phyloP scores from a whole-genome alignment of 169 alveolate genomes.

The Plasmodium blacklocki region DNA sequence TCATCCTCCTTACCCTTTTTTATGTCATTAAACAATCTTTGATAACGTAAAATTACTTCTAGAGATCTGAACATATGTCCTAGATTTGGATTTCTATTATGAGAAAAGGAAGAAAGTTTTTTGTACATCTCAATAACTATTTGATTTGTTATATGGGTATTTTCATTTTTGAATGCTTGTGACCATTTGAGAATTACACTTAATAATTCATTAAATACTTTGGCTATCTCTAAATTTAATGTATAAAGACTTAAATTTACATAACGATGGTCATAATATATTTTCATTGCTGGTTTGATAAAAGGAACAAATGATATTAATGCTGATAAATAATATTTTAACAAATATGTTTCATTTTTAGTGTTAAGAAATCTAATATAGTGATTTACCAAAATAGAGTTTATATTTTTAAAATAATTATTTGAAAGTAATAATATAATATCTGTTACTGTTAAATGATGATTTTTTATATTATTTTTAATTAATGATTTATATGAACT shows the following conservation, averaged over 20 bases:
- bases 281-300: conserved; percentile 69
- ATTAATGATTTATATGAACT: conserved; percentile 1
- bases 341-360: conserved; percentile 12
- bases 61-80: conserved; percentile 12
- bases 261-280: conserved; percentile 39
- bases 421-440: conserved; percentile 20
- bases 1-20: conserved; percentile 9
- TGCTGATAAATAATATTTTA: conserved; percentile 27
- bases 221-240: conserved; percentile 11
- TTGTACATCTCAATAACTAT: background rate
- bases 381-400: conserved; percentile 12
- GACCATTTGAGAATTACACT: conserved; percentile 19
- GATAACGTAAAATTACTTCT: conserved; percentile 13
- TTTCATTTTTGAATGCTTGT: conserved; percentile 31
- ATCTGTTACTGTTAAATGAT: conserved; percentile 29
- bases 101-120: conserved; percentile 14
- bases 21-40: conserved; percentile 19
- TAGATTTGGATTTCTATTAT: background rate
- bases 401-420: conserved; percentile 24
- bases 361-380: conserved; percentile 15
- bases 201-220: conserved; percentile 19
- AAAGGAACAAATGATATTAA: conserved; percentile 40
- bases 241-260: background rate
- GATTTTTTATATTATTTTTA: conserved; percentile 24
- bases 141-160: conserved; percentile 1